Evolutionary conservation across 192 early-diverging fungal species (phyloP).

Genomic region (Podila horticola): DNA sequence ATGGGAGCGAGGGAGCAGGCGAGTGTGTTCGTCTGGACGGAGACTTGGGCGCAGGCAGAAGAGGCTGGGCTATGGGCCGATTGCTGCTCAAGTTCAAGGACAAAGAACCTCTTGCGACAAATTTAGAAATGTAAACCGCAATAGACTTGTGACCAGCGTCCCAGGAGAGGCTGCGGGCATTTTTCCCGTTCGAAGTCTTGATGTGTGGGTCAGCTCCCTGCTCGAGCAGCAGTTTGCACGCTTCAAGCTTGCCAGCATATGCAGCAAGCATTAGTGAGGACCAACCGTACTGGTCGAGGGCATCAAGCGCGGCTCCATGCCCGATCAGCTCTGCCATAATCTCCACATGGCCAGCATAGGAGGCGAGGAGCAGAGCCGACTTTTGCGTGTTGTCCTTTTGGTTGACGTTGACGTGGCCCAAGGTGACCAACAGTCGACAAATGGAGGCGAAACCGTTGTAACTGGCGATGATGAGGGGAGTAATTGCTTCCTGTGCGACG

Average conservation of each 20-base stretch:
- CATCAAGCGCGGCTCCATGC: slow-evolving; percentile 44
- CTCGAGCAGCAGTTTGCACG: slow-evolving; percentile 43
- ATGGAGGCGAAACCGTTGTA: slow-evolving; percentile 62
- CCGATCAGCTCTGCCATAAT: slow-evolving; percentile 38
- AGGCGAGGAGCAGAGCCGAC: slow-evolving; percentile 46
- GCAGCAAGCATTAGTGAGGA: slow-evolving; percentile 56
- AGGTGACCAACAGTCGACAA: slow-evolving; percentile 52
- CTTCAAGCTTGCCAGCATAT: slow-evolving; percentile 38
- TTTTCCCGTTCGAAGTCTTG: slow-evolving; percentile 50
- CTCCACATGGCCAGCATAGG: slow-evolving; percentile 48
- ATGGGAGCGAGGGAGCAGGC: slow-evolving; percentile 44
- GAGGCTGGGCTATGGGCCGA: slow-evolving; percentile 8
- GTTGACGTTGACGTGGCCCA: slow-evolving; percentile 54
- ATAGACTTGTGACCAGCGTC: slow-evolving; percentile 44
- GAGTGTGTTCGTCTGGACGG: slow-evolving; percentile 43
- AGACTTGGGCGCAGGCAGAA: slow-evolving; percentile 19
- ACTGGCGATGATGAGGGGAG: slow-evolving; percentile 75
- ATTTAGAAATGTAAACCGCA: slow-evolving; percentile 43
- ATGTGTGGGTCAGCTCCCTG: slow-evolving; percentile 47
- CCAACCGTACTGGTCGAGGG: slow-evolving; percentile 54
- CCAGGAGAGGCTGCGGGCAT: slow-evolving; percentile 42
- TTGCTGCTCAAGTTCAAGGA: slow-evolving; percentile 8
- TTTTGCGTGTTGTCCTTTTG: slow-evolving; percentile 54
- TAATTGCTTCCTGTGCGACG: slow-evolving; percentile 50
- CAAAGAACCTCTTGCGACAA: neutral